phyloP scores from a whole-genome alignment of 306 rosid genomes.

The Dalbergia cochinchinensis region DNA sequence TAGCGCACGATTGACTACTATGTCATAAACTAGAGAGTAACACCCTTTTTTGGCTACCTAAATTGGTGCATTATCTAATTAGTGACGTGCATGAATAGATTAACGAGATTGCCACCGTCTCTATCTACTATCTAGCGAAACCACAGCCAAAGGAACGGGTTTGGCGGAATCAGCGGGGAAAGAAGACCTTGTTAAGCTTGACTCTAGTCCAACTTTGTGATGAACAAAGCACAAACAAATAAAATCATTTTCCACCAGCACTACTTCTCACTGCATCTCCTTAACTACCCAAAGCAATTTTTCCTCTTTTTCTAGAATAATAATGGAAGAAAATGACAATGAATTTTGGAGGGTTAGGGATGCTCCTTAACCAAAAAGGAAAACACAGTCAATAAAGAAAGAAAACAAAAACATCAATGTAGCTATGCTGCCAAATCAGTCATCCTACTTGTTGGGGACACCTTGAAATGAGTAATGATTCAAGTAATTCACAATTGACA shows the following conservation, averaged over 20 bases:
- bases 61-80: constrained; percentile 11
- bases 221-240: constrained; percentile 27
- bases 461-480: not conserved
- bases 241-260: constrained; percentile 22
- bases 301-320: constrained; percentile 15
- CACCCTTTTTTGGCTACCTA: constrained; percentile 29
- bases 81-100: too few species aligned
- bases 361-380: not conserved
- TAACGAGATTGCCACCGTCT: too few species aligned
- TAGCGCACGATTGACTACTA: too few species aligned
- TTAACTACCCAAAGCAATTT: constrained; percentile 24
- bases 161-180: too few species aligned
- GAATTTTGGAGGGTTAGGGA: constrained; percentile 12
- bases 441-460: not conserved
- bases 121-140: too few species aligned
- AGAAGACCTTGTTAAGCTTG: too few species aligned
- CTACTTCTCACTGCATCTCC: constrained; percentile 28
- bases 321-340: constrained; percentile 3
- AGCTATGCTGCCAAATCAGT: constrained; percentile 23
- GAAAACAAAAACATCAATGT: not conserved
- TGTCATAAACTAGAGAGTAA: not conserved
- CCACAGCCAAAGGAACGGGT: too few species aligned
- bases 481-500: not conserved
- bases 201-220: too few species aligned
- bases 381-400: constrained; percentile 5